phyloP scores from a whole-genome alignment of 2,329 filamentous ascomycete species.

The Fusarium agapanthi region DNA sequence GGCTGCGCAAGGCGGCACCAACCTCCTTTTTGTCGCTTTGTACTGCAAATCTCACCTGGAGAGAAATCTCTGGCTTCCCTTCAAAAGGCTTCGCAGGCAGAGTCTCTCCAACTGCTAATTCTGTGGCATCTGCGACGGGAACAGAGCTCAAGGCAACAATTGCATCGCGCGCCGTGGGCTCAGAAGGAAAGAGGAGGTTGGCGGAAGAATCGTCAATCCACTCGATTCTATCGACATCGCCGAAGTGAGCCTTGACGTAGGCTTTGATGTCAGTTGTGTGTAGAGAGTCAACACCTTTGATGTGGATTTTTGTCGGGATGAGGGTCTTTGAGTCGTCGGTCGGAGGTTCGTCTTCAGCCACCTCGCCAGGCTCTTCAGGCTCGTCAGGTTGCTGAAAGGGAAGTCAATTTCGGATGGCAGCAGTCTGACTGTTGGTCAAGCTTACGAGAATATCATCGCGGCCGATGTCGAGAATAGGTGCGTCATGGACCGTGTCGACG shows the following conservation, averaged over 20 bases:
- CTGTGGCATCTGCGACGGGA: constrained; percentile 61
- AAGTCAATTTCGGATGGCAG: constrained; percentile 24
- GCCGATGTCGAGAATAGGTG: constrained; percentile 39
- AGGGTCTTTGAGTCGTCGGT: constrained; percentile 41
- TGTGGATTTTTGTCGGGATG: constrained; percentile 73
- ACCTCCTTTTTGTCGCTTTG: constrained; percentile 80
- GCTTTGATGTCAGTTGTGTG: constrained; percentile 81
- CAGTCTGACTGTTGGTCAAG: neutral
- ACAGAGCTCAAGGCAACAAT: constrained; percentile 62
- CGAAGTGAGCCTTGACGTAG: constrained; percentile 76
- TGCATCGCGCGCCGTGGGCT: constrained; percentile 62
- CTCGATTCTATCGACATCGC: constrained; percentile 72
- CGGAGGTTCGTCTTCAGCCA: constrained; percentile 47
- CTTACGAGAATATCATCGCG: constrained; percentile 52
- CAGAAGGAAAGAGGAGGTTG: constrained; percentile 79
- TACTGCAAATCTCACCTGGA: constrained; percentile 79
- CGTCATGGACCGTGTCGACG: constrained; percentile 48
- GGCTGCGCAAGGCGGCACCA: constrained; percentile 81
- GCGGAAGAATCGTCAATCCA: constrained; percentile 96
- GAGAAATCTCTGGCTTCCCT: constrained; percentile 71
- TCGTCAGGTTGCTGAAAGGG: constrained; percentile 47
- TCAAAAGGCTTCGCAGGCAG: constrained; percentile 75
- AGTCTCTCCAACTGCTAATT: constrained; percentile 68
- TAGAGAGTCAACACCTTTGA: constrained; percentile 83
- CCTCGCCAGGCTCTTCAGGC: constrained; percentile 50